These are phyloP conservation scores for Austroboletus niveus DNA, from an alignment of 1,284 basidiomycete species.

Conservation along the genomic window DNA sequence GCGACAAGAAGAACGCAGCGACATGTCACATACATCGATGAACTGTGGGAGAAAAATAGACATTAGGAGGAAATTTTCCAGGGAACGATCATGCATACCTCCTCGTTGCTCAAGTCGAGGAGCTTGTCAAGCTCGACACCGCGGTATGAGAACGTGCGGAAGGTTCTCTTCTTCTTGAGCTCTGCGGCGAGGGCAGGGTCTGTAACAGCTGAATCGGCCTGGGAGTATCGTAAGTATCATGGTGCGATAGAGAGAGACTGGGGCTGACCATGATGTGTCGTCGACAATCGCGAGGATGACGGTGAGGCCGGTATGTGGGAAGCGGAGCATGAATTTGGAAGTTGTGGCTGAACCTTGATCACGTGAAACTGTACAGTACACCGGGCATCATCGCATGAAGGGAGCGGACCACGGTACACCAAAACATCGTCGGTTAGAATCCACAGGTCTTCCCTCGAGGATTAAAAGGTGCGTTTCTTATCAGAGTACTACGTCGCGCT, in stretches of 20 bases:
- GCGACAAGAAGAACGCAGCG: conserved; percentile 6
- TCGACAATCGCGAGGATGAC: conserved; percentile 26
- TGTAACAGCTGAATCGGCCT: conserved; percentile 81
- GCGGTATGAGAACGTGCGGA: conserved; percentile 99
- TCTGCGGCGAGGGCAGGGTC: conserved; percentile 88
- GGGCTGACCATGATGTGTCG: conserved; percentile 57
- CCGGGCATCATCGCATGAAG: neutral
- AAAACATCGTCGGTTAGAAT: conserved; percentile 68
- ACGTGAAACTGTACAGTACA: conserved; percentile 60
- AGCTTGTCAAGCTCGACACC: conserved; percentile 97
- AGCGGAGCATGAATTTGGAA: conserved; percentile 44
- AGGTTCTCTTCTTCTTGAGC: conserved; percentile 96
- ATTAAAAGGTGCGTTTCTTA: conserved; percentile 66
- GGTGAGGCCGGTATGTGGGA: conserved; percentile 13
- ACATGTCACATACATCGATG: conserved; percentile 58
- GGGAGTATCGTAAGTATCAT: conserved; percentile 9
- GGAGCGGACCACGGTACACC: conserved; percentile 7
- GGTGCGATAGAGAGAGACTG: neutral
- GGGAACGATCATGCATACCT: conserved; percentile 50
- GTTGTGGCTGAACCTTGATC: conserved; percentile 43
- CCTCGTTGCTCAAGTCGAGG: conserved; percentile 94
- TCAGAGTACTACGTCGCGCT: neutral
- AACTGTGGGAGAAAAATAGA: conserved; percentile 46
- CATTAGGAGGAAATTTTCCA: neutral
- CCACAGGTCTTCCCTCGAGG: conserved; percentile 85